Percentiles rank a stretch among this genome's conserved stretches.
Conservation (phyloP, 2,329 filamentous ascomycete genomes). For the Microdochium bolleyi region DNA sequence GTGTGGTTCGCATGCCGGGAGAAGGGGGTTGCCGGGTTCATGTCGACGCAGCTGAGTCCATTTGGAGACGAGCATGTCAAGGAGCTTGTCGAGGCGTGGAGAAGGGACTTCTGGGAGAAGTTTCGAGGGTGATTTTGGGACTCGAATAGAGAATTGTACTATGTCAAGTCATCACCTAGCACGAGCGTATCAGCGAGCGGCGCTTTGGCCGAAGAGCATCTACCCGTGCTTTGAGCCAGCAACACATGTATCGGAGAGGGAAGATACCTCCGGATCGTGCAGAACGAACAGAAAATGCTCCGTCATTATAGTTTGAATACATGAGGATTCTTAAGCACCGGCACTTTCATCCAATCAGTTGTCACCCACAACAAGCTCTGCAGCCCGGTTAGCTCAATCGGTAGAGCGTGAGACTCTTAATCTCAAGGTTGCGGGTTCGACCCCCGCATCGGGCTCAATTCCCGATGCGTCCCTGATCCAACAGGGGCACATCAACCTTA, state of each 20-base stretch:
- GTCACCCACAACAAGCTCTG: neutral
- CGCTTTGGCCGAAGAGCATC: no score
- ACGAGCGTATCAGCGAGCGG: no score
- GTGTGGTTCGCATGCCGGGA: neutral
- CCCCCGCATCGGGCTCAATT: conserved; percentile 40
- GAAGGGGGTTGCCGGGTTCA: neutral
- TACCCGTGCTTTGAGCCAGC: no score
- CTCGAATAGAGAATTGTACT: no score
- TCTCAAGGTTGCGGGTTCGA: conserved; percentile 47
- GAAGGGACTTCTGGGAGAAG: neutral
- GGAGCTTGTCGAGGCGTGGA: neutral
- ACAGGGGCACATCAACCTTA: conserved; percentile 3
- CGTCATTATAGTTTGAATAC: no score
- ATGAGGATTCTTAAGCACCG: neutral
- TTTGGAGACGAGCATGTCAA: neutral
- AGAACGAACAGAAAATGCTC: no score
- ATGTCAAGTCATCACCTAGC: no score
- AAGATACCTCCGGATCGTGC: no score
- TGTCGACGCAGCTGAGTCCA: neutral
- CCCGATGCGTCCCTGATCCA: conserved; percentile 18
- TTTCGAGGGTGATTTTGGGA: neutral
- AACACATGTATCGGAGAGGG: no score
- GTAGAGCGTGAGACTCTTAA: conserved; percentile 69
- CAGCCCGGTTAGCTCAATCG: conserved; percentile 58
- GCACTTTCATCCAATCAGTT: neutral